phyloP scores from a whole-genome alignment of 75 land plant species.

The Selaginella tamariscina region DNA sequence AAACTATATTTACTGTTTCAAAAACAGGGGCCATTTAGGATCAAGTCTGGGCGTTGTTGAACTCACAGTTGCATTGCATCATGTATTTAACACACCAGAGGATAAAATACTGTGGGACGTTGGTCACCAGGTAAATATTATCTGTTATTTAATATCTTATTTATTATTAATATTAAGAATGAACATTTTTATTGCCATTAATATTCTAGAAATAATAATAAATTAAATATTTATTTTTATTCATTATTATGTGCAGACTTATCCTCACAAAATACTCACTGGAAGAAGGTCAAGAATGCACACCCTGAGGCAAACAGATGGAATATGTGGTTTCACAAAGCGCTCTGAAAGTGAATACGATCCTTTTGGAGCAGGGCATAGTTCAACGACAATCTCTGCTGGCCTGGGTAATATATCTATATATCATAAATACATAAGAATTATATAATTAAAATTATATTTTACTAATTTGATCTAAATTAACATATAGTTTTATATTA shows the following conservation, averaged over 20 bases:
- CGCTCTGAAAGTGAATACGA: constrained; percentile 83
- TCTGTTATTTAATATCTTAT: neutral
- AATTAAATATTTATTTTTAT: neutral
- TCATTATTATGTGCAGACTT: constrained; percentile 34
- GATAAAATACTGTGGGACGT: constrained; percentile 96
- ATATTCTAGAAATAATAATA: neutral
- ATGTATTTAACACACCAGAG: constrained; percentile 80
- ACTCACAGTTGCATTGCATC: constrained; percentile 89
- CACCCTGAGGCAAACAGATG: constrained; percentile 71
- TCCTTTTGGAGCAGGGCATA: constrained; percentile 74
- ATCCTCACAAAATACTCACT: constrained; percentile 82
- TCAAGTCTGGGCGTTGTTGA: constrained; percentile 92
- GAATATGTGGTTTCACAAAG: constrained; percentile 74
- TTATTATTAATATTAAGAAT: neutral
- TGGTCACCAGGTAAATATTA: constrained; percentile 78
- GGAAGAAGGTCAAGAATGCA: constrained; percentile 73
- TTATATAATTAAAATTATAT: neutral
- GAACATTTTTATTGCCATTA: neutral
- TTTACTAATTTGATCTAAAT: neutral
- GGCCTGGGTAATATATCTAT: constrained; percentile 44
- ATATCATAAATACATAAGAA: neutral
- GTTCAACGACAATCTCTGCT: constrained; percentile 81
- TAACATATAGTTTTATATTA: neutral
- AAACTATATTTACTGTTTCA: constrained; percentile 14
- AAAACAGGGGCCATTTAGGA: constrained; percentile 94